A percentile compares a stretch with the other conserved stretches of the same genome.
These are phyloP conservation scores for Tremella mesenterica DNA, from an alignment of 768 basidiomycete species.

Conservation along the genomic window DNA sequence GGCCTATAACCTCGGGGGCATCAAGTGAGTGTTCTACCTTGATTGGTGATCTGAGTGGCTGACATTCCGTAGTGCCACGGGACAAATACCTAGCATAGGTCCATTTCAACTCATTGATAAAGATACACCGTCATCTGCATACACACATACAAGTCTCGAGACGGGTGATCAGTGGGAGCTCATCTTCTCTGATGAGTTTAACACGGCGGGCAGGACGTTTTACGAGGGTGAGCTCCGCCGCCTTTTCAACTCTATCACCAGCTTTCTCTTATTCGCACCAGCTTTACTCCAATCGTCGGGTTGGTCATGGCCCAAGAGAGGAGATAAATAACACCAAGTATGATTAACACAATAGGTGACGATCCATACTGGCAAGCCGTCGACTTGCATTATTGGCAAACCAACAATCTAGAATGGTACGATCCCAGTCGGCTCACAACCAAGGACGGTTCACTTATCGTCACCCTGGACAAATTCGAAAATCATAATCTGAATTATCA, in stretches of 20 bases:
- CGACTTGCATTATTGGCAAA: conserved; percentile 48
- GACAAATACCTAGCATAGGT: conserved; percentile 70
- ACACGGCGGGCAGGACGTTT: conserved; percentile 51
- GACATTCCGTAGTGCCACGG: conserved; percentile 49
- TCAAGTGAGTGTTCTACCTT: conserved; percentile 50
- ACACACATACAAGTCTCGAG: conserved; percentile 62
- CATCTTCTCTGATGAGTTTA: conserved; percentile 84
- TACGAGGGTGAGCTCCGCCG: conserved; percentile 19
- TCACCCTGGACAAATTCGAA: conserved; percentile 36
- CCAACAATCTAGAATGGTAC: conserved; percentile 45
- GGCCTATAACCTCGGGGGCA: conserved; percentile 81
- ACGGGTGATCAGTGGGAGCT: conserved; percentile 66
- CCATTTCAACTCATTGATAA: conserved; percentile 65
- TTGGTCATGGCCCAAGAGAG: too few species aligned
- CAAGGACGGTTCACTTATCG: conserved; percentile 38
- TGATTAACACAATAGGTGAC: conserved; percentile 24
- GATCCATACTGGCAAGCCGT: conserved; percentile 50
- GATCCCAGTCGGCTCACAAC: conserved; percentile 46
- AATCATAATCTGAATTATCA: conserved; percentile 32
- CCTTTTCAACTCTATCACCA: not conserved
- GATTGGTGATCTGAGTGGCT: not conserved
- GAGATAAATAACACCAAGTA: not conserved
- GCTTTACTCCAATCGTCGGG: too few species aligned
- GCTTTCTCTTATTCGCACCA: not conserved
- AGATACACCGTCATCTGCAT: conserved; percentile 59